Evolutionary conservation across 2,329 filamentous ascomycete species (phyloP).

Genomic region (Sphaerulina musiva): DNA sequence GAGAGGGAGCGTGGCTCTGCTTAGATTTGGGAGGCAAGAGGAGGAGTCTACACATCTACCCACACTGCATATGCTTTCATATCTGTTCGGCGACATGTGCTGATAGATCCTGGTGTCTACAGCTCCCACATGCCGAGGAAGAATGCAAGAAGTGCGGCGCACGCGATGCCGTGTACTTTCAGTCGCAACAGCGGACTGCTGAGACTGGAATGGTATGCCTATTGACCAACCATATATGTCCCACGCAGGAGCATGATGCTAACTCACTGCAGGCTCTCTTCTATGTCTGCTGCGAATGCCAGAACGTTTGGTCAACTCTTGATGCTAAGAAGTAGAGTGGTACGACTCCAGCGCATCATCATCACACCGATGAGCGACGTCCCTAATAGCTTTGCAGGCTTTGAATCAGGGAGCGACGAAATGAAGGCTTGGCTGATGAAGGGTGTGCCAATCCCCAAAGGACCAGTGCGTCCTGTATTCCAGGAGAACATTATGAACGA

Average conservation of each 20-base stretch:
- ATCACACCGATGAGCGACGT: not conserved
- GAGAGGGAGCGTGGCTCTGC: slow-evolving; percentile 24
- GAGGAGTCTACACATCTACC: slow-evolving; percentile 16
- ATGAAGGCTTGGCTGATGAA: slow-evolving; percentile 3
- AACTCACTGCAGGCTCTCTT: slow-evolving; percentile 41
- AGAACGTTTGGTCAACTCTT: slow-evolving; percentile 63
- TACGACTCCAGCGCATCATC: not conserved
- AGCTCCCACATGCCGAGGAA: slow-evolving; percentile 50
- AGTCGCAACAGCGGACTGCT: slow-evolving; percentile 92
- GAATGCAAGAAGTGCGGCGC: slow-evolving; percentile 78
- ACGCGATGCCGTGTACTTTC: slow-evolving; percentile 94
- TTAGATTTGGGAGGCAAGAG: slow-evolving; percentile 27
- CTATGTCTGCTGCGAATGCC: slow-evolving; percentile 83
- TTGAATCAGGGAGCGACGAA: slow-evolving; percentile 4
- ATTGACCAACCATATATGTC: slow-evolving; percentile 3
- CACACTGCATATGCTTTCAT: slow-evolving; percentile 15
- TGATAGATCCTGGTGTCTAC: slow-evolving; percentile 27
- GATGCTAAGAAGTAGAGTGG: slow-evolving; percentile 25
- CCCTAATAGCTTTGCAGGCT: slow-evolving; percentile 1
- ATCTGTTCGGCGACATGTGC: slow-evolving; percentile 32
- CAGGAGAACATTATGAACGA: slow-evolving; percentile 12
- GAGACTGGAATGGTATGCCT: slow-evolving; percentile 92
- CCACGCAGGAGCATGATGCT: slow-evolving; percentile 8
- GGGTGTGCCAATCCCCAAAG: not conserved
- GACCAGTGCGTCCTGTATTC: slow-evolving; percentile 3